Evolutionary conservation across 345 rosid genomes (phyloP), one percentile per base, ranked within the genome.

Genomic region (Syzygium oleosum): DNA sequence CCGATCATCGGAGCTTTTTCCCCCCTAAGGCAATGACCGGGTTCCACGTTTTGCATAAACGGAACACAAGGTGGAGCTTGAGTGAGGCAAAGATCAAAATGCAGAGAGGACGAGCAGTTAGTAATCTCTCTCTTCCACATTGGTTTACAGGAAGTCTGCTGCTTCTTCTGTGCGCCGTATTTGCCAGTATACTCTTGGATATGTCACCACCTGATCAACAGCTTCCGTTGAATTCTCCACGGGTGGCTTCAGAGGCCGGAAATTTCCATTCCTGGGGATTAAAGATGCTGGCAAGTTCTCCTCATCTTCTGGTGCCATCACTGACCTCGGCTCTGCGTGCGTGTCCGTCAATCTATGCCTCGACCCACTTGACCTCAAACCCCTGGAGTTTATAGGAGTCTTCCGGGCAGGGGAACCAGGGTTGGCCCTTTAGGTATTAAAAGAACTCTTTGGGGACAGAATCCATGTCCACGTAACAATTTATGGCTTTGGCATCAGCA

Each of bases 171-270:
- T 86, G 91, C 90, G 87, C 96, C 97, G 86, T 94, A 91, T 41
- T 90, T 94, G 98, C 99, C 96, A 96, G 90, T 95, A 94, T 88
- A 94, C 96, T 88, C 96, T 93, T 84, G 94, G 43, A 90, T 89
- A 92, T 93, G 63, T 94, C 97, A 55, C 94, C 96, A 93, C 87
- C 68, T 90, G 96, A 90, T 92, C 94, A 91, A 93, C 91, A 85
- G 94, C 95, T 91, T 94, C 98, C 85, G 91, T 88, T 51, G 92
- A 88, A 90, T 89, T 92, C 87, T 93, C 99, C 90, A 92, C 83
- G 11, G 91, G 87, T 27, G 91, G 78, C 86, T 90, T 93, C 63
- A 86, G 88, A 13, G 92, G 91, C 34, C 95, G 91, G 61, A 88
- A 90, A 86, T 91, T 92, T 78, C 96, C 97, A 89, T 94, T 95